A percentile compares a stretch with the other conserved stretches of the same genome.
These are phyloP conservation scores for Metarhizium rileyi DNA, from an alignment of 2,329 filamentous ascomycete genomes.

Conservation along the genomic window DNA sequence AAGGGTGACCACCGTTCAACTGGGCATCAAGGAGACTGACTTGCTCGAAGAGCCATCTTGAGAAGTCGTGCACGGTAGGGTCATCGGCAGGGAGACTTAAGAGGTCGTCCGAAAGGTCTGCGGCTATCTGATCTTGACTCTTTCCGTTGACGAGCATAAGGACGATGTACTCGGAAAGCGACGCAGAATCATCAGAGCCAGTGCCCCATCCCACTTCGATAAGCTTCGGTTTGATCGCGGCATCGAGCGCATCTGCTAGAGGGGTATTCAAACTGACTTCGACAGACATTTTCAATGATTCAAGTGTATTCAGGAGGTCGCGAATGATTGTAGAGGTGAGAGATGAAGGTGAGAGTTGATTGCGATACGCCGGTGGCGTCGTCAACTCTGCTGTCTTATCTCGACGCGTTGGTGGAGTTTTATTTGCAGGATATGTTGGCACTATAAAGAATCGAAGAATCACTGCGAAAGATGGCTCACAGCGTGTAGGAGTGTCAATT, in stretches of 20 bases:
- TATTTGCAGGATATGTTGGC: background rate
- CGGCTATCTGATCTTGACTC: conserved; percentile 78
- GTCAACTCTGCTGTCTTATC: conserved; percentile 1
- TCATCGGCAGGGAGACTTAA: conserved; percentile 76
- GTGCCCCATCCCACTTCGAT: conserved; percentile 88
- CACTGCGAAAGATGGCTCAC: background rate
- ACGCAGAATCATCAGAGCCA: conserved; percentile 65
- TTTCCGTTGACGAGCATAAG: conserved; percentile 96
- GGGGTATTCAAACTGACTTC: conserved; percentile 70
- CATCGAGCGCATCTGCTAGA: conserved; percentile 73
- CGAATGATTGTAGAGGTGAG: background rate
- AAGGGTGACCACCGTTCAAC: conserved; percentile 40
- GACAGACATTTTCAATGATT: conserved; percentile 55
- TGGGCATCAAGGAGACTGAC: conserved; percentile 58
- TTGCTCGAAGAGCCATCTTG: conserved; percentile 88
- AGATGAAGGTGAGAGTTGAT: background rate
- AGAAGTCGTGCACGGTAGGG: conserved; percentile 71
- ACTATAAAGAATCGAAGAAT: background rate
- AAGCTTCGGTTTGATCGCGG: conserved; percentile 80
- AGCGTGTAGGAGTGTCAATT: no score
- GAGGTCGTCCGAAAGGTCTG: conserved; percentile 80
- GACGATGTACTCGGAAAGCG: conserved; percentile 90
- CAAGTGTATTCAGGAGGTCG: background rate
- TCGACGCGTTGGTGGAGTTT: conserved; percentile 4
- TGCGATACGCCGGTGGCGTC: conserved; percentile 7